Percentiles rank a stretch among this genome's conserved stretches.
Conservation (phyloP, 2,329 filamentous ascomycete species). For the Massarina eburnea region DNA sequence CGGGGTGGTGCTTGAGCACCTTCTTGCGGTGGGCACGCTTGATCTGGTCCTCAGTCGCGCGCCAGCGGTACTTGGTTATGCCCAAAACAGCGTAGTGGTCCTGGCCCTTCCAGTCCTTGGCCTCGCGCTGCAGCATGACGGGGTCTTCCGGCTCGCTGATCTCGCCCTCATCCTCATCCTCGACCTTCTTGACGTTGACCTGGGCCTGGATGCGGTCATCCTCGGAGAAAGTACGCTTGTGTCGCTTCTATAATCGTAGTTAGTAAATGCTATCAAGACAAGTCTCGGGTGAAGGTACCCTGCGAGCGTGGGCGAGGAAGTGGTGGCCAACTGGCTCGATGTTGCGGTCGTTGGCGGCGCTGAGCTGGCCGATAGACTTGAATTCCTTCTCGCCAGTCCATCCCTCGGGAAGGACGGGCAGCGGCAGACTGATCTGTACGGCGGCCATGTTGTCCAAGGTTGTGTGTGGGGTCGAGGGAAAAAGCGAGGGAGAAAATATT, state of each 20-base stretch:
- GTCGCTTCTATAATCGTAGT: slow-evolving; percentile 60
- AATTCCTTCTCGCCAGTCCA: slow-evolving; percentile 93
- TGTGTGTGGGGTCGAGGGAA: slow-evolving; percentile 4
- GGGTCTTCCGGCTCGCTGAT: slow-evolving; percentile 94
- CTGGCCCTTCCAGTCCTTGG: slow-evolving; percentile 99
- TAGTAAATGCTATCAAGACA: slow-evolving; percentile 10
- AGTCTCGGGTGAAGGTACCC: slow-evolving; percentile 58
- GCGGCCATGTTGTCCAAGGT: slow-evolving; percentile 60
- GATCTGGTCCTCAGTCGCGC: slow-evolving; percentile 96
- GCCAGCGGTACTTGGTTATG: slow-evolving; percentile 86
- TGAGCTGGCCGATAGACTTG: slow-evolving; percentile 77
- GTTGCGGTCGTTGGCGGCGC: slow-evolving; percentile 76
- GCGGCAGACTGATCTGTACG: slow-evolving; percentile 63
- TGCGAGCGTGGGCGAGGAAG: slow-evolving; percentile 95
- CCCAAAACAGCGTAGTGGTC: slow-evolving; percentile 98
- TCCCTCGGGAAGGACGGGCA: slow-evolving; percentile 75
- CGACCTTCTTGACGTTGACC: slow-evolving; percentile 91
- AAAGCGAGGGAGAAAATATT: slow-evolving; percentile 11
- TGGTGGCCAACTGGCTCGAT: slow-evolving; percentile 96
- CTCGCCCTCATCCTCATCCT: slow-evolving; percentile 85
- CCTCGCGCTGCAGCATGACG: slow-evolving; percentile 86
- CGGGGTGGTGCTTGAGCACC: slow-evolving; percentile 97
- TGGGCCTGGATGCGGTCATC: slow-evolving; percentile 97
- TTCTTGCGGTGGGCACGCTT: slow-evolving; percentile 99
- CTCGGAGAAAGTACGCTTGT: slow-evolving; percentile 97